Evolutionary conservation across 805 yeast species (phyloP), one percentile per base, ranked within the genome.

Genomic region (Citeromyces matritensis): DNA sequence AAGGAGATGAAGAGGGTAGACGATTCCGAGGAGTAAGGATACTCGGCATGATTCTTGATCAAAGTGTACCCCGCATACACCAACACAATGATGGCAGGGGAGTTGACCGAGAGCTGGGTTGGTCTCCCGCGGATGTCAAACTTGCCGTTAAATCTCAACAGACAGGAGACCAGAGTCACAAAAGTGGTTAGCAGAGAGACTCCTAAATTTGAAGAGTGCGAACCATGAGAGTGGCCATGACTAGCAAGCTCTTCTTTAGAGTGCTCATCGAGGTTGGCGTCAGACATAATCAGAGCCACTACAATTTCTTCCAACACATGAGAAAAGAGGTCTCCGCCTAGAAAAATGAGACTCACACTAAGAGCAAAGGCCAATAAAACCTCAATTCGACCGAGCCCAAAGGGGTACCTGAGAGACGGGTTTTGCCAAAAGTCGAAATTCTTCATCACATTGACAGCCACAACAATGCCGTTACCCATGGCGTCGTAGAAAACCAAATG

Each of bases 341-440:
- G 93, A 68, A 86, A 88, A 15, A 86, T 60, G 37, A 88, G 64
- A 1, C 94, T 77, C 1, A 88, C 76, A 10, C 91, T 73, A 27
- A 85, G 58, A 0, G 93, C 94, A 57, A 86, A 86, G 2, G 94
- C 93, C 29, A 80, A 73, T 11, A 88, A 55, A 0, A 88, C 93
- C 46, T 88, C 95, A 10, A 82, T 63, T 36, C 98, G 63, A n/a
- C 93, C 94, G 15, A 88, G 58, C 0, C 97, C 98, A 59, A 88
- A 88, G 1, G 98, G 98, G 40, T 73, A 80, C 9, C 75, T 73
- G 23, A 91, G 60, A 2, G 94, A 80, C 5, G 86, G 69, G 35
- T 69, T 71, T 39, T 69, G 73, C 95, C 97, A 91, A 5, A 80
- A 93, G 39, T 83, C 93, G 52, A 88, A 88, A 47, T 86, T 91